These are phyloP conservation scores for Phyllosticta capitalensis DNA, from an alignment of 2,329 filamentous ascomycete species.

Conservation along the genomic window DNA sequence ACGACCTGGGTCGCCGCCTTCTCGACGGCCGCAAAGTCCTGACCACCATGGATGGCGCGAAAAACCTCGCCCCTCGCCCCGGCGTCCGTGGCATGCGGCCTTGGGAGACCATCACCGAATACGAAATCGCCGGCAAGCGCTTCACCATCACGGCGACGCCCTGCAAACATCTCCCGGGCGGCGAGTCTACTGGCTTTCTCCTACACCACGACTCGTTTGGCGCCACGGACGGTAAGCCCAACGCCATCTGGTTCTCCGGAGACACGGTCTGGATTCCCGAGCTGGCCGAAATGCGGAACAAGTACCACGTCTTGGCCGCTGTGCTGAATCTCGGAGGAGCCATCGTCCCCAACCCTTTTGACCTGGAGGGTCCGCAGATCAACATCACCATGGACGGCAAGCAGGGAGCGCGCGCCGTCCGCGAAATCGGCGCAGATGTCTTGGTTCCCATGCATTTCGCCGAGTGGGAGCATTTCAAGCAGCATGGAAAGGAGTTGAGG, in stretches of 20 bases:
- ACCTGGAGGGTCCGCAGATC: constrained; percentile 16
- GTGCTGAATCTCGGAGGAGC: constrained; percentile 12
- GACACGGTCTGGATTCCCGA: constrained; percentile 41
- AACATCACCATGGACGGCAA: constrained; percentile 39
- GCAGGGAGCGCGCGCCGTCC: constrained; percentile 31
- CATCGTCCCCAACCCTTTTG: neutral
- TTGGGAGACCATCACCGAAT: constrained; percentile 22
- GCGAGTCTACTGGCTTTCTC: constrained; percentile 39
- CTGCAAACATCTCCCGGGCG: constrained; percentile 34
- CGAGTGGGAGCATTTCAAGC: constrained; percentile 35
- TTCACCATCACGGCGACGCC: constrained; percentile 37
- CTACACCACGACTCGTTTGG: constrained; percentile 32
- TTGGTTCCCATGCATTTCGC: constrained; percentile 42
- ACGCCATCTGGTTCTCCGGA: constrained; percentile 41
- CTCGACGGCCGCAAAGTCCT: constrained; percentile 39
- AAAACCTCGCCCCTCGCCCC: constrained; percentile 35
- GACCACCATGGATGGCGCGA: constrained; percentile 38
- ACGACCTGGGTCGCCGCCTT: constrained; percentile 36
- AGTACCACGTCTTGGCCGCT: constrained; percentile 12
- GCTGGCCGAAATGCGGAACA: constrained; percentile 6
- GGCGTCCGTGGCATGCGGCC: constrained; percentile 22
- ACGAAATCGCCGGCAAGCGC: constrained; percentile 22
- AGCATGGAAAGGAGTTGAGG: constrained; percentile 30
- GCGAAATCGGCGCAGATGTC: constrained; percentile 31
- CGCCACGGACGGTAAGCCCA: constrained; percentile 28